Evolutionary conservation across 257 asterid species (phyloP), one percentile per base, ranked within the genome.

Genomic region (Fraxinus anomala): DNA sequence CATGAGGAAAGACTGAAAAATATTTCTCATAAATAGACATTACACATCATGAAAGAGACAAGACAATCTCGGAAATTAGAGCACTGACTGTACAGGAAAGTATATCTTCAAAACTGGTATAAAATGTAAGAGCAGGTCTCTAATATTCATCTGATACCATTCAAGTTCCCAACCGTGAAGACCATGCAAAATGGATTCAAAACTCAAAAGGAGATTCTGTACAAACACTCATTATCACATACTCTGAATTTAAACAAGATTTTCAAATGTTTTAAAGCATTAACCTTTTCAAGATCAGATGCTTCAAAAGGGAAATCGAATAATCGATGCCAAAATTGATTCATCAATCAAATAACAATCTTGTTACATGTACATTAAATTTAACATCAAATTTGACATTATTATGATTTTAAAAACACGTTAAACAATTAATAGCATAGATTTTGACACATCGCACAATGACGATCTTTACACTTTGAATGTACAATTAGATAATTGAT

Each of bases 211-310:
- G 69, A 63, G 69, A 23, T 63, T 63, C 19, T 26, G 19, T 24
- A 63, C 69, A 23, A 8, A 63, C 33, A 63, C 34, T 26, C 69
- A 0, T 26, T 19, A 63, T 63, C 33, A 40, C 36, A 33, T 31
- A 31, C 34, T 31, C 36, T 33, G 36, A 33, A 37, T 37, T 37
- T 1, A 37, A 10, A 37, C 40, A 37, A 6, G 54, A 47, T 47
- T 47, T 47, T 3, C 54, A 47, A 14, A 47, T 47, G 54, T 3
- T 13, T 13, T 47, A 47, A 8, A 78, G 69, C 24, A 17, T 83
- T 24, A 78, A 94, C 97, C 94, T 94, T 92, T 83, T 94, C 98
- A 11, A 94, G 88, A 83, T 94, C 96, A 74, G 98, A 92, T 4
- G 97, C 96, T 85, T 90, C 98, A 61, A 92, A 94, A 0, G 98